Conservation (phyloP, 2,329 filamentous ascomycete genomes). For the Pestalotiopsis sp. region DNA sequence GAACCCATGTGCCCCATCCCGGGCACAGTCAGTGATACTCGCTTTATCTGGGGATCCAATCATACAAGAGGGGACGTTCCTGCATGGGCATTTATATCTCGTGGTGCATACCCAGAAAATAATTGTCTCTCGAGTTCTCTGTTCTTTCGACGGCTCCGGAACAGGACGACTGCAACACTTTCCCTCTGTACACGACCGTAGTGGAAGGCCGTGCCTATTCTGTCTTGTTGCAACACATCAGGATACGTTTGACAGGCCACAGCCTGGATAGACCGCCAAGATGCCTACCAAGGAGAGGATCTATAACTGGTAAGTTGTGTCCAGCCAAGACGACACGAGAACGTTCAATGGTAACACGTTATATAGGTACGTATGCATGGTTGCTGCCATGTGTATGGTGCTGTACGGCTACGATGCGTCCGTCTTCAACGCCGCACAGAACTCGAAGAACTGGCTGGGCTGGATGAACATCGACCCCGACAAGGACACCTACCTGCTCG, state of each 20-base stretch:
- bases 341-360: background rate
- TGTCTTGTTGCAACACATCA: background rate
- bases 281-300: slow-evolving; percentile 39
- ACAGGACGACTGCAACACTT: background rate
- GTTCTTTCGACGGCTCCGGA: background rate
- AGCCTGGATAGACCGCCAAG: slow-evolving; percentile 23
- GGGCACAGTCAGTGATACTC: background rate
- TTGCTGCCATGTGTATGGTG: slow-evolving; percentile 75
- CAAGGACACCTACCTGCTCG: slow-evolving; percentile 46
- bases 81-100: slow-evolving; percentile 5
- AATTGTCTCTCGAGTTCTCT: background rate
- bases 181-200: background rate
- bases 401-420: slow-evolving; percentile 76
- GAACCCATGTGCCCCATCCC: slow-evolving; percentile 3
- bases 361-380: slow-evolving; percentile 67
- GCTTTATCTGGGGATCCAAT: slow-evolving; percentile 2
- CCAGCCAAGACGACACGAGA: background rate
- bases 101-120: background rate
- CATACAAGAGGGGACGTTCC: background rate
- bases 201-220: background rate
- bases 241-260: background rate
- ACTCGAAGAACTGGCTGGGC: slow-evolving; percentile 65
- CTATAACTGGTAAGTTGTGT: slow-evolving; percentile 46
- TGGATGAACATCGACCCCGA: slow-evolving; percentile 59
- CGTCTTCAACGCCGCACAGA: slow-evolving; percentile 73